Percentiles rank a stretch among this genome's conserved stretches.
These are phyloP conservation scores for Setaria italica DNA, from an alignment of 202 grass and related monocot genomes.

Conservation along the genomic window DNA sequence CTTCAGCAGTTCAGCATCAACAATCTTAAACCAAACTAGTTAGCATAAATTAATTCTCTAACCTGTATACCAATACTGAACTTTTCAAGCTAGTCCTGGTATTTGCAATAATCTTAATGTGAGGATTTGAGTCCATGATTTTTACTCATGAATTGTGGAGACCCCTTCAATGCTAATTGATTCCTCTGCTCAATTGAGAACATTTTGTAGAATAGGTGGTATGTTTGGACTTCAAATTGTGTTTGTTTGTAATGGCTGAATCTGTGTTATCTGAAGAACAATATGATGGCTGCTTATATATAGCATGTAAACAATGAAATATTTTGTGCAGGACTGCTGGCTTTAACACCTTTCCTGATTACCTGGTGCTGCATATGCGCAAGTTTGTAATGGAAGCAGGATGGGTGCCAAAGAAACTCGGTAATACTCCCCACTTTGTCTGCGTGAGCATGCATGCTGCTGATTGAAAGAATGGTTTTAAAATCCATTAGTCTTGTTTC, in stretches of 20 bases:
- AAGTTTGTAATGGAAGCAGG: slow-evolving; percentile 98
- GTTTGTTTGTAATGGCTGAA: not conserved
- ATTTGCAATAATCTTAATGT: not conserved
- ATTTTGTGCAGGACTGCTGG: slow-evolving; percentile 70
- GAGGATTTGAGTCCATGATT: not conserved
- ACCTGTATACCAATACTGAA: not conserved
- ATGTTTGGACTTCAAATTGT: not conserved
- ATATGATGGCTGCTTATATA: not conserved
- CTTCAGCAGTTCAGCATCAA: not conserved
- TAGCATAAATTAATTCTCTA: not conserved
- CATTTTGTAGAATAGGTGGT: slow-evolving; percentile 2
- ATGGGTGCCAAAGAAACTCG: slow-evolving; percentile 98
- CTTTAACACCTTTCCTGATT: slow-evolving; percentile 92
- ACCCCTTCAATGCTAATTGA: not conserved
- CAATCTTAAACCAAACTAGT: not conserved
- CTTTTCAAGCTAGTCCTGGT: not conserved
- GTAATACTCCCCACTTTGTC: slow-evolving; percentile 48
- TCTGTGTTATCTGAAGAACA: not conserved
- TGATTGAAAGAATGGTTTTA: not conserved
- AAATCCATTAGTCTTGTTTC: slow-evolving; percentile 24
- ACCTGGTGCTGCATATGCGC: slow-evolving; percentile 94
- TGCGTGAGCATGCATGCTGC: not conserved
- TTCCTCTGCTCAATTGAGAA: not conserved
- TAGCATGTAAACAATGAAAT: slow-evolving; percentile 18
- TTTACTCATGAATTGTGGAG: not conserved